Evolutionary conservation across 2,329 filamentous ascomycete species (phyloP), one percentile per base, ranked within the genome.

Genomic region (Curvularia lunata): DNA sequence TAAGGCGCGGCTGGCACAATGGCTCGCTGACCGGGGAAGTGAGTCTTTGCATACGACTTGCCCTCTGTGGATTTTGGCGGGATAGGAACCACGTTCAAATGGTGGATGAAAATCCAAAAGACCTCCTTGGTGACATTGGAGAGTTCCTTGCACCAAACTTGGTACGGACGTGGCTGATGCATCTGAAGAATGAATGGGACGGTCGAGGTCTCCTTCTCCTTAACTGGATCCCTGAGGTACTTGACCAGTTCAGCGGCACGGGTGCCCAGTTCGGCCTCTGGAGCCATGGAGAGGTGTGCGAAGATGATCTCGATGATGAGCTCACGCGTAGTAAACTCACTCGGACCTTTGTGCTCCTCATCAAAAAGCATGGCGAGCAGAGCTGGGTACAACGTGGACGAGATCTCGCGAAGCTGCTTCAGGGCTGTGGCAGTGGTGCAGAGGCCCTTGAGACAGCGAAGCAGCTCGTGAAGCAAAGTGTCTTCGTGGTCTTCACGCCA

Each of bases 401-500:
- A 91, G 56, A 97, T 91, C 9, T 87, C 86, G 64, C 91, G 85
- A 7, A 99, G 85, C 71, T 94, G 91, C 64, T 90, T 86, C 69
- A 97, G 83, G 1, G 92, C 95, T 34, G 91, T 84, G 16, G 91
- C 92, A 1, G 94, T 97, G 1, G 95, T 99, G 73, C 92, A 96
- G 2, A 98, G 84, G 0, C 91, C 95, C 78, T 99, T 99, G 63
- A 99, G 84, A 71, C 95, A 98, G 42, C 97, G 85, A 48, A 99
- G 83, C 28, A 92, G 89, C 78, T 99, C 95, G 71, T 98, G 94
- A 6, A 99, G 84, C 37, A 99, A 83, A 9, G 89, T 89, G 73
- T 98, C 95, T 78, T 98, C 95, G 70, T 98, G 94, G 69, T 98
- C 95, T 82, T 97, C 95, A 71, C 93, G 91, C 94, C 95, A 99